phyloP scores from a whole-genome alignment of 768 basidiomycete species.

The Boletellus ananas region DNA sequence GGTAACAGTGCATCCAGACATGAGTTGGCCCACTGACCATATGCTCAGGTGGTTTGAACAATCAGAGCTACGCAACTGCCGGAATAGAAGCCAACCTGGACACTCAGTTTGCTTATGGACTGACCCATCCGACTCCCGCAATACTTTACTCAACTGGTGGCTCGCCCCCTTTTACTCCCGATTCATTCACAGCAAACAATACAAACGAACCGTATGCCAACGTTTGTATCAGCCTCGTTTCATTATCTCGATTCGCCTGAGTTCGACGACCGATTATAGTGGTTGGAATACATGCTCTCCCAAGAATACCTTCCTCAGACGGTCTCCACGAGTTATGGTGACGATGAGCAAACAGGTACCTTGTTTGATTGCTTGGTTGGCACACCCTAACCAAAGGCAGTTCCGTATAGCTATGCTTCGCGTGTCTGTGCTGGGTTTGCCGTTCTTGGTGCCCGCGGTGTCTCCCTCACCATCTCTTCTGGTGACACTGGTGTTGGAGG shows the following conservation, averaged over 20 bases:
- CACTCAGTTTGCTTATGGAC: constrained; percentile 61
- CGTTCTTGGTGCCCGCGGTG: constrained; percentile 64
- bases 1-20: constrained; percentile 33
- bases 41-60: constrained; percentile 53
- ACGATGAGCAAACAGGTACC: constrained; percentile 65
- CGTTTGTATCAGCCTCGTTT: constrained; percentile 25
- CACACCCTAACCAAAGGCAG: constrained; percentile 27
- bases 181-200: constrained; percentile 36
- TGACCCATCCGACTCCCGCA: constrained; percentile 56
- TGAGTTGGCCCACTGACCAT: constrained; percentile 4
- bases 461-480: constrained; percentile 60
- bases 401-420: constrained; percentile 52
- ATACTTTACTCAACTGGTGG: constrained; percentile 65
- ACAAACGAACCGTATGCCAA: constrained; percentile 47
- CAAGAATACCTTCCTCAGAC: constrained; percentile 49
- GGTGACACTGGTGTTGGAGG: constrained; percentile 75
- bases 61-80: constrained; percentile 45
- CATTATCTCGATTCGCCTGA: background rate
- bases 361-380: background rate
- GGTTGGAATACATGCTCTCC: constrained; percentile 56
- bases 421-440: constrained; percentile 61
- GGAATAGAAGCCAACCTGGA: constrained; percentile 68
- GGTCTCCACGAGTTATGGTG: constrained; percentile 72
- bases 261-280: constrained; percentile 32
- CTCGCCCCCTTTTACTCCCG: constrained; percentile 53